phyloP scores from a whole-genome alignment of 352 stramenopile species.

The Thraustochytrium sp. region DNA sequence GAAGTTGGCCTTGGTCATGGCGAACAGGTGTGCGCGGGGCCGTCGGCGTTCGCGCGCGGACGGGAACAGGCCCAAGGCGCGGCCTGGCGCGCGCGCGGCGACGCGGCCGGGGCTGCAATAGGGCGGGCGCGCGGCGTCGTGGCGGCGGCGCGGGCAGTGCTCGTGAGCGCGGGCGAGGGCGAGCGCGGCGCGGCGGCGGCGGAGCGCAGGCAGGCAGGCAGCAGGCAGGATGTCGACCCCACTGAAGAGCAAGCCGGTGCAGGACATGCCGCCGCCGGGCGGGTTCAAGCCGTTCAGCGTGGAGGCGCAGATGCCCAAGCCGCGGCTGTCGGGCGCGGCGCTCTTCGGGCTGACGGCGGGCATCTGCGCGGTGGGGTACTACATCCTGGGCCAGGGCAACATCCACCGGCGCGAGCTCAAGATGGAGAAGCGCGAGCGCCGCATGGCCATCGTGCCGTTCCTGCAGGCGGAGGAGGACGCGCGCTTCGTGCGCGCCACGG shows the following conservation, averaged over 20 bases:
- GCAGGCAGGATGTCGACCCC: background rate
- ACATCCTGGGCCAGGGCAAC: conserved; percentile 29
- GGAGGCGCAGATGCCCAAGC: background rate
- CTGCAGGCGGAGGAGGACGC: conserved; percentile 92
- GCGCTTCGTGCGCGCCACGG: conserved; percentile 64
- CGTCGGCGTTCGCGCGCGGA: no score
- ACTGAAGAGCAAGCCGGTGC: background rate
- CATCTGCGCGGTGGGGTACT: background rate
- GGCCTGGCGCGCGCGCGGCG: background rate
- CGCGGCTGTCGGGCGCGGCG: background rate
- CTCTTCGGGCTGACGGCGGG: background rate
- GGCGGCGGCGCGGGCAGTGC: background rate
- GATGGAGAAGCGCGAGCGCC: conserved; percentile 11
- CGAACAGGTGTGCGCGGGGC: no score
- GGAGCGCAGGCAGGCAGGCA: background rate
- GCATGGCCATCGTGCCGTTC: conserved; percentile 73
- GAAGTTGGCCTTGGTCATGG: no score
- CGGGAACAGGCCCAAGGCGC: no score
- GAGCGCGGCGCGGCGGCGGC: background rate
- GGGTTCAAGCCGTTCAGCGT: conserved; percentile 43
- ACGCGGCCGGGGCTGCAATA: background rate
- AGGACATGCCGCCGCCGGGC: conserved; percentile 42
- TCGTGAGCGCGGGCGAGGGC: background rate
- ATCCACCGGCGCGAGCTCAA: background rate
- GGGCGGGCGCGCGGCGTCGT: background rate